phyloP scores from a whole-genome alignment of 768 basidiomycete species.

The Russula lepida region DNA sequence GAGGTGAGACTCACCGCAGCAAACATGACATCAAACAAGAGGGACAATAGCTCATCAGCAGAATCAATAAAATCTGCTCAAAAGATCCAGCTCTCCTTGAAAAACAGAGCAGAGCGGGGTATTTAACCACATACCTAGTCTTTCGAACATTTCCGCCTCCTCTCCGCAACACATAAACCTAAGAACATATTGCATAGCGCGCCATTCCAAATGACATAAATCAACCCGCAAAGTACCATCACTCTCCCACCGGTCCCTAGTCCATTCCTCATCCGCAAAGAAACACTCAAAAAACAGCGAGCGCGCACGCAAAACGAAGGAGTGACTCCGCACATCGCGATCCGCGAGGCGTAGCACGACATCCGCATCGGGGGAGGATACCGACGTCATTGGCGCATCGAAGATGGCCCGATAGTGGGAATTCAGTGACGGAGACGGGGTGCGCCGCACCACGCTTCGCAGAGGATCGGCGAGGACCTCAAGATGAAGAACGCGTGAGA shows the following conservation, averaged over 20 bases:
- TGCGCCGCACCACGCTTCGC: conserved; percentile 51
- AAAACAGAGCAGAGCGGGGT: not conserved
- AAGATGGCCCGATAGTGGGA: conserved; percentile 47
- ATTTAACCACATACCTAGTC: conserved; percentile 42
- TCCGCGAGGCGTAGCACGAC: conserved; percentile 68
- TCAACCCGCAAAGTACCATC: conserved; percentile 53
- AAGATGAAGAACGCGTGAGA: conserved; percentile 56
- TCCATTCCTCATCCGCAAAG: conserved; percentile 82
- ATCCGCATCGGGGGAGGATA: conserved; percentile 61
- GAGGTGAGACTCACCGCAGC: conserved; percentile 52
- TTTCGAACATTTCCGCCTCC: conserved; percentile 61
- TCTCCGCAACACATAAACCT: conserved; percentile 68
- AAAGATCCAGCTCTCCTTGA: not conserved
- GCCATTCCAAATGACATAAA: conserved; percentile 65
- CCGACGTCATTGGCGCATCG: conserved; percentile 21
- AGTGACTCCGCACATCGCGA: conserved; percentile 56
- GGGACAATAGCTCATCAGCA: conserved; percentile 72
- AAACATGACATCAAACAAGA: conserved; percentile 80
- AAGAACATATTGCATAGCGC: conserved; percentile 67
- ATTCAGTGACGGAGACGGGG: conserved; percentile 40
- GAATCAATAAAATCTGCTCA: conserved; percentile 51
- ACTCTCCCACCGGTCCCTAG: conserved; percentile 43
- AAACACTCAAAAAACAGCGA: conserved; percentile 79
- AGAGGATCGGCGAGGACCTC: conserved; percentile 45
- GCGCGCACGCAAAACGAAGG: conserved; percentile 68